Conservation (phyloP, 345 rosid genomes). For the Litchi chinensis region DNA sequence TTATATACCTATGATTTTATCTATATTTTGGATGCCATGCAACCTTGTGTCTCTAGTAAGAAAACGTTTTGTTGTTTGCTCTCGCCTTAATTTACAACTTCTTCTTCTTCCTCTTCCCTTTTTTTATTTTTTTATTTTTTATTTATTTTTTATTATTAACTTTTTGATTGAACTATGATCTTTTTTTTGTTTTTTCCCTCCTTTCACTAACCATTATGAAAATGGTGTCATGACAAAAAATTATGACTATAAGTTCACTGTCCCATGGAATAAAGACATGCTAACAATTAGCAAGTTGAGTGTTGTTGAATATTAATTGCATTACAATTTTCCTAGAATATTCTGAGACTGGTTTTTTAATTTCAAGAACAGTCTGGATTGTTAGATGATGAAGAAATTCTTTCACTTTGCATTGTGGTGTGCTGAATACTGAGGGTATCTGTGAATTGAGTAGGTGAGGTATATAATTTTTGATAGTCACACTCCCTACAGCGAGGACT, state of each 20-base stretch:
- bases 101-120: too few species aligned
- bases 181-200: not conserved
- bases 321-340: not conserved
- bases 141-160: too few species aligned
- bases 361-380: constrained; percentile 1
- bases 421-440: not conserved
- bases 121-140: too few species aligned
- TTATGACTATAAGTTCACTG: not conserved
- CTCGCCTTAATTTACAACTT: not conserved
- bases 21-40: not conserved
- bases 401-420: not conserved
- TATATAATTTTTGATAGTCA: not conserved
- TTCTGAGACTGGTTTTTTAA: not conserved
- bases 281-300: not conserved
- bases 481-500: not conserved
- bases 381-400: not conserved
- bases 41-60: not conserved
- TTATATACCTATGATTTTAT: not conserved
- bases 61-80: not conserved
- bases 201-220: not conserved
- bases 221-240: not conserved
- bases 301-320: not conserved
- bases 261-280: too few species aligned
- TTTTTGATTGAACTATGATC: not conserved
- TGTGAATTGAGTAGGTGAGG: not conserved